phyloP scores from a whole-genome alignment of 176 grass and related monocot species.

The Pontederia crassipes region DNA sequence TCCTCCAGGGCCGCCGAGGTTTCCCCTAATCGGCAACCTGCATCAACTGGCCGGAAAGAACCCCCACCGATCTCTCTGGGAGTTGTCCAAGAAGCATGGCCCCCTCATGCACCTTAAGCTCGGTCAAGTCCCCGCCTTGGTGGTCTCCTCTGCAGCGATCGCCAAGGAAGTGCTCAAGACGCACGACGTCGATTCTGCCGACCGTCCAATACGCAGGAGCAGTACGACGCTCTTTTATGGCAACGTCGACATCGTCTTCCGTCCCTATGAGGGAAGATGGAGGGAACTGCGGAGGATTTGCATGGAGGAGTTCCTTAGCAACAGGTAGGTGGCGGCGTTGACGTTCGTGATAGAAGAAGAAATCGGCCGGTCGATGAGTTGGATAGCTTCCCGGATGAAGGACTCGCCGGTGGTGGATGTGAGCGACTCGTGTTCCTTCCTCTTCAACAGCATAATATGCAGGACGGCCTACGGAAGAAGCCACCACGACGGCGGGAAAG shows the following conservation, averaged over 20 bases:
- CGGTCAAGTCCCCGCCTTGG: not conserved
- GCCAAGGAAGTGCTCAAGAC: not conserved
- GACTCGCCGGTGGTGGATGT: too few relatives aligned
- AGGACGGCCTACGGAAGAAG: too few relatives aligned
- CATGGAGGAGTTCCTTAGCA: not conserved
- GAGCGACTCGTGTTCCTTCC: too few relatives aligned
- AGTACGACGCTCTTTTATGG: not conserved
- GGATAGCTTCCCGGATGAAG: not conserved
- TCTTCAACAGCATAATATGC: too few relatives aligned
- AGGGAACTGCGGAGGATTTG: not conserved
- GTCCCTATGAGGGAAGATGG: not conserved
- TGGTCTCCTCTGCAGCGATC: too few relatives aligned
- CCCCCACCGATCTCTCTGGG: not conserved
- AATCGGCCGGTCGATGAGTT: not conserved
- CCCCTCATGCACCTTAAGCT: not conserved
- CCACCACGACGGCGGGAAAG: too few relatives aligned
- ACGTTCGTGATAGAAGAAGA: not conserved
- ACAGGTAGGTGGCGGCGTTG: not conserved
- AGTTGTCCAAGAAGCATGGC: not conserved
- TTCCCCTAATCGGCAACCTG: not conserved
- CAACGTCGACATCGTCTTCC: not conserved
- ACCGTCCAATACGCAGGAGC: not conserved
- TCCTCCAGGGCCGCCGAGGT: not conserved
- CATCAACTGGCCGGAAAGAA: not conserved
- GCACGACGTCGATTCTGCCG: not conserved